A percentile compares a stretch with the other conserved stretches of the same genome.
phyloP scores from a whole-genome alignment of 176 grass and related monocot genomes.

The Oryza glumipatula region DNA sequence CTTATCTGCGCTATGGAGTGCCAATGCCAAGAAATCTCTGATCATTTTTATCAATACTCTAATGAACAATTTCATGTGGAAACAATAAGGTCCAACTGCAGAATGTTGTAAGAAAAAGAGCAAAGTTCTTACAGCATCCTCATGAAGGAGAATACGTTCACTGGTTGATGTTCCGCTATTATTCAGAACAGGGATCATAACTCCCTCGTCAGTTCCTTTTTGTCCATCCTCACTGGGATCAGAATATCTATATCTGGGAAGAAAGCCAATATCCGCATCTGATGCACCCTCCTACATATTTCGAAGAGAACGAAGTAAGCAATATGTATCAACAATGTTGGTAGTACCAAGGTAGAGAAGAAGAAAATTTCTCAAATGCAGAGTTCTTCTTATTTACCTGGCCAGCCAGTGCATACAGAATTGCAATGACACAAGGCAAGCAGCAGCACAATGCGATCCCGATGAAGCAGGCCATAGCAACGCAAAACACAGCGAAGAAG shows the following conservation, averaged over 20 bases:
- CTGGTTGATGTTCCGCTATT: conserved; percentile 66
- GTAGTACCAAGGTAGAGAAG: background rate
- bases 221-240: conserved; percentile 51
- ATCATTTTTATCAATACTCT: background rate
- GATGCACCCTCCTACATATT: conserved; percentile 85
- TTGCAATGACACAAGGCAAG: conserved; percentile 91
- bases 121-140: conserved; percentile 80
- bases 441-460: conserved; percentile 96
- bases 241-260: conserved; percentile 90
- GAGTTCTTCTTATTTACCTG: conserved; percentile 59
- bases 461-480: conserved; percentile 86
- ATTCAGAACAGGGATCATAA: conserved; percentile 90
- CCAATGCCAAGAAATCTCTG: background rate
- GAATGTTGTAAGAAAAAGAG: background rate
- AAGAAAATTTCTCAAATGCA: background rate
- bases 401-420: conserved; percentile 87
- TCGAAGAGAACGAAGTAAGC: conserved; percentile 20
- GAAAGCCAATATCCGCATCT: conserved; percentile 79
- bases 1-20: background rate
- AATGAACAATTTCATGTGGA: conserved; percentile 4
- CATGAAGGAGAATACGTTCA: conserved; percentile 71
- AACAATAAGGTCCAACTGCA: conserved; percentile 16
- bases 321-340: background rate
- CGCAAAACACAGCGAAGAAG: conserved; percentile 81
- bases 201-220: conserved; percentile 68